Evolutionary conservation across 208 protist genomes (phyloP), one percentile per base, ranked within the genome.

Genomic region (Trypanosoma rangeli): DNA sequence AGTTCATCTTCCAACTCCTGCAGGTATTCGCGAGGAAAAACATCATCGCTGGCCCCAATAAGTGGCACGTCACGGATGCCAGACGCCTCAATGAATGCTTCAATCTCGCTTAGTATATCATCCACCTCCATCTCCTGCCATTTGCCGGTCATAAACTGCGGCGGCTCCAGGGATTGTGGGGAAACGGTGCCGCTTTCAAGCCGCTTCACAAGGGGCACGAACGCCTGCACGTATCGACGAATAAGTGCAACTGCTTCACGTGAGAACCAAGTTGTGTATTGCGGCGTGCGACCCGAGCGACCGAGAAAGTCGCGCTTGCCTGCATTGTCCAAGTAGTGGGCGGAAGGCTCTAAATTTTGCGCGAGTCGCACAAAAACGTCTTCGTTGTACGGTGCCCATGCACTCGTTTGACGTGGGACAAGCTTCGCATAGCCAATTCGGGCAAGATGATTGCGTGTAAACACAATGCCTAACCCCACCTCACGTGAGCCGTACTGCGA

Each of bases 341-440:
- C 83, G 26, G 84, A 75, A 58, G 80, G 76, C 31, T 85, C 82
- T 10, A 64, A 64, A 60, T 82, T 80, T 68, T 90, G 73, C 73
- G 89, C 89, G 76, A 90, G 86, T 35, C 80, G 78, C 16, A 79
- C 82, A 73, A 96, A 94, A 42, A 86, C 67, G 50, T 92, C 80
- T 39, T 78, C 82, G 56, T 87, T 70, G 83, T 91, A 87, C 5
- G 71, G 26, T 31, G 28, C 10, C 90, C 90, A 95, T 26, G 90
- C 84, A 73, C 93, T 94, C 22, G 80, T 52, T 13, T 76, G 79
- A 50, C 75, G 73, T 67, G 78, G 70, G 42, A 92, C 78, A 33
- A 92, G 73, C 78, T 93, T 97, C 53, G 84, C 84, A 54, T 90
- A 94, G 31, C 92, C 92, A 46, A 97, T 66, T 49, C 91, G 87